Base-by-base conservation (phyloP, 2,329 filamentous ascomycete genomes). In the Thielaviopsis populi region DNA sequence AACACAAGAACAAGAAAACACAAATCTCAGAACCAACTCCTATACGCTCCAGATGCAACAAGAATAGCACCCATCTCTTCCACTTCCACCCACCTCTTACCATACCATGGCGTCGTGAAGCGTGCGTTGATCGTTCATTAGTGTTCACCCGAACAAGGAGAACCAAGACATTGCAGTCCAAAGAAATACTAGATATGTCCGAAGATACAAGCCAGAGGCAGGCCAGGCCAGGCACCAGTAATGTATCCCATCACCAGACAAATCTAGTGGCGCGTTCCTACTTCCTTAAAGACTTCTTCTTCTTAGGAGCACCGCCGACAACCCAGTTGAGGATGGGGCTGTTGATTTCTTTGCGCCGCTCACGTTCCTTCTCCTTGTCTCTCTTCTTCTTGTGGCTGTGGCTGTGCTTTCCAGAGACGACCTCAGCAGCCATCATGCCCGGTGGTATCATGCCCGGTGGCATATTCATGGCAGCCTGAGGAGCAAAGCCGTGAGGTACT, bases 11-110 rank as follows among this genome's bases (percentile, higher is more conserved):
- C 22, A 56, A 48, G 17, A 24, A 67, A 67, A 63, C 63, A 66
- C 59, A 66, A 65, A 61, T 46, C 42, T n/a, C 50, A 50, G 53
- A 63, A 56, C 41, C 48, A 60, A 61, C 59, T 61, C 43, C 22
- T 50, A 41, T 53, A 40, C 59, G 46, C 59, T 40, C 41, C 59
- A 61, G 19, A 46, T 46, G n/a, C 13, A 37, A 54, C 30, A 22
- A 53, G 42, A 58, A 24, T 27, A 50, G 63, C 24, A 53, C 5
- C n/a, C 19, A 61, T 27, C 13, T 50, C 46, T 24, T 50, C 46
- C 41, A 7, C 46, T 24, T 50, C 46, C 41, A 7, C 11, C 59
- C 46, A 10, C 59, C 30, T 27, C 50, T 15, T 33, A 48, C 15
- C 42, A 19, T 53, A 53, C 27, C 59, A 50, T 61, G 53, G 33